Percentiles rank a stretch among this genome's conserved stretches.
phyloP scores from a whole-genome alignment of 805 yeast species.

The Ogataea trehalophila region DNA sequence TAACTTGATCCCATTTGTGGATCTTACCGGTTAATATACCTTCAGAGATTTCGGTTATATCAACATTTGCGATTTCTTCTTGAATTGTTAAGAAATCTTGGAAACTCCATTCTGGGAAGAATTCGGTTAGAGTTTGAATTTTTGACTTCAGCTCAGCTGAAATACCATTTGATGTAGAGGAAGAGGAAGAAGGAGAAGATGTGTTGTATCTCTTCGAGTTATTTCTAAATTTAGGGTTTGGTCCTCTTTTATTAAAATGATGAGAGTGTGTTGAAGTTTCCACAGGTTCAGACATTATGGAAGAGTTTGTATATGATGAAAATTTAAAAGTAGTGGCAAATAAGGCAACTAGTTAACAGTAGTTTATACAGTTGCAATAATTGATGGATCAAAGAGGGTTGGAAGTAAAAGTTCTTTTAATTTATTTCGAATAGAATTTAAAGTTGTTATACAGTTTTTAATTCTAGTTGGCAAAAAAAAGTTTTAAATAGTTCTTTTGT shows the following conservation, averaged over 20 bases:
- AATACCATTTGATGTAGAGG: constrained; percentile 16
- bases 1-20: constrained; percentile 91
- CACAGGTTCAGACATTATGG: constrained; percentile 29
- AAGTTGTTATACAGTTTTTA: too few species aligned
- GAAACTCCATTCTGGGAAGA: constrained; percentile 92
- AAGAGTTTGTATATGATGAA: constrained; percentile 11
- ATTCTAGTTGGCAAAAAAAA: too few species aligned
- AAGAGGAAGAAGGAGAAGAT: constrained; percentile 13
- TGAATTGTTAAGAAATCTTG: constrained; percentile 78
- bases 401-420: neutral
- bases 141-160: constrained; percentile 31
- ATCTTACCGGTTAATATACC: constrained; percentile 89
- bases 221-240: constrained; percentile 35
- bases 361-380: too few species aligned
- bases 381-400: neutral
- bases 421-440: too few species aligned
- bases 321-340: neutral
- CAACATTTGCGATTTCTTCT: constrained; percentile 59
- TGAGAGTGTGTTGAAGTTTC: constrained; percentile 13
- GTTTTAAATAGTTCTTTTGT: too few species aligned
- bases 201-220: constrained; percentile 40
- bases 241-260: constrained; percentile 16
- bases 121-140: constrained; percentile 61
- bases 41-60: constrained; percentile 75
- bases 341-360: too few species aligned